These are phyloP conservation scores for Mariannaea elegans DNA, from an alignment of 2,329 filamentous ascomycete genomes.

Conservation along the genomic window DNA sequence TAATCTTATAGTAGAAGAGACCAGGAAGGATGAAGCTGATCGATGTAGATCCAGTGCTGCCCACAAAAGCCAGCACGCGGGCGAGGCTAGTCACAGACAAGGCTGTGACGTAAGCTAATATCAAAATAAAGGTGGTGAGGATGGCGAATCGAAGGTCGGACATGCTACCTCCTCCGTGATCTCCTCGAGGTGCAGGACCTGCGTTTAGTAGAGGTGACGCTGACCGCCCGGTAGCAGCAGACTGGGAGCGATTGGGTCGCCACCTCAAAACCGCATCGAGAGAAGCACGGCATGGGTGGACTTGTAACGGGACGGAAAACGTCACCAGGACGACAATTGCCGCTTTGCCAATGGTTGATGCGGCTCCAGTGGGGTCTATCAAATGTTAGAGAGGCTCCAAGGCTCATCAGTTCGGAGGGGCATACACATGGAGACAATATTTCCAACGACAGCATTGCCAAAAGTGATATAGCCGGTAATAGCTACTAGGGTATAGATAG, in stretches of 20 bases:
- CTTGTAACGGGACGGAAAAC: slow-evolving; percentile 94
- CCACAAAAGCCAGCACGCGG: slow-evolving; percentile 92
- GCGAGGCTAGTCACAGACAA: slow-evolving; percentile 92
- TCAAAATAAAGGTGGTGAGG: slow-evolving; percentile 86
- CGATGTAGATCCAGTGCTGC: slow-evolving; percentile 90
- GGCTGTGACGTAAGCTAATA: slow-evolving; percentile 85
- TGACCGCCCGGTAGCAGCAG: slow-evolving; percentile 45
- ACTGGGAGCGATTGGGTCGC: slow-evolving; percentile 69
- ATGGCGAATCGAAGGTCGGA: slow-evolving; percentile 88
- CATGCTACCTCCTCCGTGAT: slow-evolving; percentile 70
- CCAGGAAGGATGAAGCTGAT: slow-evolving; percentile 98
- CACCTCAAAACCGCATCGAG: slow-evolving; percentile 94
- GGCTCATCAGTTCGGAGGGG: slow-evolving; percentile 22
- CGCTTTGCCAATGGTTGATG: slow-evolving; percentile 90
- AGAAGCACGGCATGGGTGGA: slow-evolving; percentile 95
- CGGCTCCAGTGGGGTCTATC: slow-evolving; percentile 59
- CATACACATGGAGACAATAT: slow-evolving; percentile 93
- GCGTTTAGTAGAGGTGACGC: slow-evolving; percentile 54
- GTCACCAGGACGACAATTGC: slow-evolving; percentile 96
- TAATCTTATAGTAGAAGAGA: slow-evolving; percentile 98
- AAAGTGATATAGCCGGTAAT: slow-evolving; percentile 97
- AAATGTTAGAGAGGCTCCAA: slow-evolving; percentile 30
- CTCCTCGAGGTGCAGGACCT: slow-evolving; percentile 51
- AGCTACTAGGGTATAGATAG: slow-evolving; percentile 88
- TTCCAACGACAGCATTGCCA: slow-evolving; percentile 86